phyloP scores from a whole-genome alignment of 2,329 filamentous ascomycete species.

The Cercospora sp. region DNA sequence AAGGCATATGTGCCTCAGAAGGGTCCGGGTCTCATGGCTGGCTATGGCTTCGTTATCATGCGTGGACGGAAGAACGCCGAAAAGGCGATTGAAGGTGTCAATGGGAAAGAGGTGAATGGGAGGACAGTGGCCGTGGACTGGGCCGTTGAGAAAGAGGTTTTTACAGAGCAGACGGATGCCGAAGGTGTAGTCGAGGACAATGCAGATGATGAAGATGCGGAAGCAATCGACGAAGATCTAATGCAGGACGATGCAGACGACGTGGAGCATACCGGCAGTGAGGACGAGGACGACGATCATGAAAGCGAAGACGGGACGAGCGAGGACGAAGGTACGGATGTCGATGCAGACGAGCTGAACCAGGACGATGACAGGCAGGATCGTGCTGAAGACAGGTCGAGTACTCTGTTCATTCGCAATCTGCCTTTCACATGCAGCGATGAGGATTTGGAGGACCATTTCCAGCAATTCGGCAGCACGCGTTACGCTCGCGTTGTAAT shows the following conservation, averaged over 20 bases:
- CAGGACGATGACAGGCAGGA: conserved; percentile 48
- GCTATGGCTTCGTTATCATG: conserved; percentile 91
- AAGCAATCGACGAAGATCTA: conserved; percentile 34
- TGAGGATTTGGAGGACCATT: conserved; percentile 78
- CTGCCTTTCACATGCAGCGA: conserved; percentile 87
- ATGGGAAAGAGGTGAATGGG: conserved; percentile 87
- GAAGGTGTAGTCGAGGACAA: conserved; percentile 37
- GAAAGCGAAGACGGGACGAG: conserved; percentile 47
- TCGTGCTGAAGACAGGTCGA: conserved; percentile 61
- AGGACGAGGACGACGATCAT: conserved; percentile 39
- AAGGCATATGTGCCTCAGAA: conserved; percentile 79
- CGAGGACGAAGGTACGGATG: conserved; percentile 40
- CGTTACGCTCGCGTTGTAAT: conserved; percentile 90
- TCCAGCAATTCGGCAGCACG: conserved; percentile 81
- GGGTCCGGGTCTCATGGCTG: conserved; percentile 66
- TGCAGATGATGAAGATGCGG: conserved; percentile 38
- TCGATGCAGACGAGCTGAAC: conserved; percentile 46
- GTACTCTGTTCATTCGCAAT: conserved; percentile 90
- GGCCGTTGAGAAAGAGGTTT: conserved; percentile 89
- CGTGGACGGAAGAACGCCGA: conserved; percentile 88
- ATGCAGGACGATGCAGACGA: conserved; percentile 35
- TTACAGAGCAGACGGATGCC: conserved; percentile 49
- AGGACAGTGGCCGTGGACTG: conserved; percentile 90
- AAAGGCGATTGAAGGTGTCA: conserved; percentile 78
- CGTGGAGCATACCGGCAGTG: conserved; percentile 30